Evolutionary conservation across 768 basidiomycete species (phyloP), one percentile per base, ranked within the genome.

Genomic region (Termitomyces sp.): DNA sequence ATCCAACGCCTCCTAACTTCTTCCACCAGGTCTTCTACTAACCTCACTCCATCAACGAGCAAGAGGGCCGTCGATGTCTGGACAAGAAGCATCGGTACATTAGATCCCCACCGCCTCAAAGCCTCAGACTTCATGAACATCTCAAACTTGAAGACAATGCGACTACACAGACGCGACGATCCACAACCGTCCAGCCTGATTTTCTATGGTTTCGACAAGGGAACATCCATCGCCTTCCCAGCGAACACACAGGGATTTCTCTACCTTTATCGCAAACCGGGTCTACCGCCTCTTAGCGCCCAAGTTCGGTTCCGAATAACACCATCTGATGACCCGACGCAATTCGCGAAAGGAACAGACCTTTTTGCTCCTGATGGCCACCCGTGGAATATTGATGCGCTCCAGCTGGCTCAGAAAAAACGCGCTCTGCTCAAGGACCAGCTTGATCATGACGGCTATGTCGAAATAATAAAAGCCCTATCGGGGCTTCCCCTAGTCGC

Each of bases 191-290:
- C 6, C 22, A 4, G 5, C 18, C 0, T 13, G 2, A 2, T 51
- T 0, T 0, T 6, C 0, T 35, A 44, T 22, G 2, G 6, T 12
- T 22, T 4, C 1, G 2, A 12, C 0, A 6, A n/a, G 12, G 18
- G 14, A 4, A 13, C 43, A 13, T 2, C 1, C 30, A 9, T 20
- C 4, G 9, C 32, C 32, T 49, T 49, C 3, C 48, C 20, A n/a
- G 24, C 16, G 2, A 8, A 28, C 10, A 38, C 50, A 1, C 36
- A 52, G 1, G 50, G 35, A 1, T 52, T 38, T 7, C 22, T 38
- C 1, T 52, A 38, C 12, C 18, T 52, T 36, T 20, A 12, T 12
- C 9, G 26, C 14, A 51, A 36, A 22, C 50, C 22, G 22, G 33
- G 50, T 9, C 22, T 36, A 26, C 50, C 36, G n/a, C 16, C 16